Evolutionary conservation across 1,284 basidiomycete species (phyloP).

Genomic region (Fomitopsis betulina): DNA sequence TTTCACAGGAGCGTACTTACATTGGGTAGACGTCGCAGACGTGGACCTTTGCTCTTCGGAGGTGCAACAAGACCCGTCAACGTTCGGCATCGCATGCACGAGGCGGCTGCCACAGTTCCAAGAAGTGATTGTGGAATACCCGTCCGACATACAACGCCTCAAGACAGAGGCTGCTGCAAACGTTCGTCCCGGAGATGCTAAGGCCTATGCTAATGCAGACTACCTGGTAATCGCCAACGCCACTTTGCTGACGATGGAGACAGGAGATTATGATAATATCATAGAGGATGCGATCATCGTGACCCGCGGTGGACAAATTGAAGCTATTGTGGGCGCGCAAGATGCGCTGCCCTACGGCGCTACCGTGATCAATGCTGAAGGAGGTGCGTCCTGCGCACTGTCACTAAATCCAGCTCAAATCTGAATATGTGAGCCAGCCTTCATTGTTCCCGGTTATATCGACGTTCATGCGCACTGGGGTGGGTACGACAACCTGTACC

Average conservation of each 20-base stretch:
- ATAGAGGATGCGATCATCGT: slow-evolving; percentile 47
- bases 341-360: slow-evolving; percentile 41
- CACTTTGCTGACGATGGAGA: slow-evolving; percentile 61
- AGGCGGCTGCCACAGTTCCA: slow-evolving; percentile 48
- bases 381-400: slow-evolving; percentile 38
- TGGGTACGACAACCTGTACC: slow-evolving; percentile 45
- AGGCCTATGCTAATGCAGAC: slow-evolving; percentile 30
- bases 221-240: slow-evolving; percentile 60
- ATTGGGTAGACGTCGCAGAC: slow-evolving; percentile 52
- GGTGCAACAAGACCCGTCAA: slow-evolving; percentile 42
- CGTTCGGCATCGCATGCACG: slow-evolving; percentile 58
- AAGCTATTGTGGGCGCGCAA: slow-evolving; percentile 38
- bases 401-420: not conserved
- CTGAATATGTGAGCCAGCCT: slow-evolving; percentile 35
- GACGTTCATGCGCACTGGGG: slow-evolving; percentile 74
- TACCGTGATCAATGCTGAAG: slow-evolving; percentile 50
- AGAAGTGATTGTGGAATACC: slow-evolving; percentile 51
- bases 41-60: slow-evolving; percentile 42
- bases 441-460: slow-evolving; percentile 65
- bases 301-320: slow-evolving; percentile 51
- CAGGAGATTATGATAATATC: slow-evolving; percentile 40
- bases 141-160: slow-evolving; percentile 55
- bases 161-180: slow-evolving; percentile 42
- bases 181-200: slow-evolving; percentile 12
- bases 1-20: slow-evolving; percentile 57